Conservation (phyloP, 768 basidiomycete species). For the Lanmaoa rubissima region DNA sequence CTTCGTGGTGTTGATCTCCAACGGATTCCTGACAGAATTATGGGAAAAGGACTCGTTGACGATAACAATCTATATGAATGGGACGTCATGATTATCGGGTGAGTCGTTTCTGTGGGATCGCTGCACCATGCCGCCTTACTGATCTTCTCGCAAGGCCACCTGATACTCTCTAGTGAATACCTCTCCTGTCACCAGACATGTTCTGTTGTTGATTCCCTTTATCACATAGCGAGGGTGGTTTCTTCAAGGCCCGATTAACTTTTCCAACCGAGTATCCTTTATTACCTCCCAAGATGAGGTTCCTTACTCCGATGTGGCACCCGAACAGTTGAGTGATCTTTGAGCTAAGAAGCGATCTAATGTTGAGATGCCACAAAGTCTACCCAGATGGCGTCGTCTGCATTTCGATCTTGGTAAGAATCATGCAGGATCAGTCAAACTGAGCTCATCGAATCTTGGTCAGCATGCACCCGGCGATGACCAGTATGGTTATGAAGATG, state of each 20-base stretch:
- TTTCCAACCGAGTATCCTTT: conserved; percentile 93
- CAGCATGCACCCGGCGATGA: conserved; percentile 96
- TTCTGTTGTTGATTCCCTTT: conserved; percentile 1
- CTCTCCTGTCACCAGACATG: neutral
- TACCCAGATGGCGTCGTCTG: conserved; percentile 92
- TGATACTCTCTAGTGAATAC: conserved; percentile 84
- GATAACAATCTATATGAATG: conserved; percentile 95
- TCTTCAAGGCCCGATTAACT: conserved; percentile 86
- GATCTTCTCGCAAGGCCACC: conserved; percentile 58
- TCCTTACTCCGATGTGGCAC: conserved; percentile 95
- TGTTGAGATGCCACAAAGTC: conserved; percentile 47
- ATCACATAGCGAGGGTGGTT: conserved; percentile 80
- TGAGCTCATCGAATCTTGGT: conserved; percentile 2
- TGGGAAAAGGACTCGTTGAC: conserved; percentile 78
- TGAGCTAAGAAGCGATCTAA: neutral
- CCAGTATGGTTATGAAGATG: conserved; percentile 95
- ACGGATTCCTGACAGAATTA: conserved; percentile 34
- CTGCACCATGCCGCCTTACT: conserved; percentile 12
- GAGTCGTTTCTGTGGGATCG: conserved; percentile 28
- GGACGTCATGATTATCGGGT: conserved; percentile 97
- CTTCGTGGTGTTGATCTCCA: conserved; percentile 31
- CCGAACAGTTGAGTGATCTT: conserved; percentile 76
- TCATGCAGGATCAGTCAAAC: neutral
- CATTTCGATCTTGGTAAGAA: conserved; percentile 85
- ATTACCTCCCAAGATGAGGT: conserved; percentile 92